phyloP scores from a whole-genome alignment of 176 grass and related monocot genomes.

The Aechmea fasciata region DNA sequence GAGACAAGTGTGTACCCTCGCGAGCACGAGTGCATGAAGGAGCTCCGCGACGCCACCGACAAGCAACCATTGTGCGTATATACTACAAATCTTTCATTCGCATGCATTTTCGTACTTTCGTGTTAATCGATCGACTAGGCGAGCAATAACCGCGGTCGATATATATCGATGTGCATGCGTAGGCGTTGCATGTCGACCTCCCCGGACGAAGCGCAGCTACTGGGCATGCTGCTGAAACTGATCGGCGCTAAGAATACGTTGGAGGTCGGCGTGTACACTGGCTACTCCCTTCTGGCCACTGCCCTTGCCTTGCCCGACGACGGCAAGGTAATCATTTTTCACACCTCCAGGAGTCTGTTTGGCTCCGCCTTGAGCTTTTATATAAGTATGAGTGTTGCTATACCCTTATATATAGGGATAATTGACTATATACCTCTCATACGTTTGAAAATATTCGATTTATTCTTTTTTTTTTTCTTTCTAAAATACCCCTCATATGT shows the following conservation, averaged over 20 bases:
- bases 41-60: constrained; percentile 64
- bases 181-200: not conserved
- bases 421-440: too few species aligned
- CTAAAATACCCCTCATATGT: too few species aligned
- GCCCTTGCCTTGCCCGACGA: not conserved
- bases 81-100: constrained; percentile 8
- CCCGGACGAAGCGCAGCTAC: not conserved
- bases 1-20: constrained; percentile 78
- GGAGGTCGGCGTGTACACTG: not conserved
- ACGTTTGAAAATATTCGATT: too few species aligned
- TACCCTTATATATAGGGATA: too few species aligned
- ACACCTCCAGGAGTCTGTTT: not conserved
- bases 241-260: not conserved
- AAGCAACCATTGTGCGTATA: constrained; percentile 55
- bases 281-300: not conserved
- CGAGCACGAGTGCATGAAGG: constrained; percentile 80
- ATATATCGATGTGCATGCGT: not conserved
- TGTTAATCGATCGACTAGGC: too few species aligned
- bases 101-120: not conserved
- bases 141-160: too few species aligned
- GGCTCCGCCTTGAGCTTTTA: too few species aligned
- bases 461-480: too few species aligned
- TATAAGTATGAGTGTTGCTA: too few species aligned
- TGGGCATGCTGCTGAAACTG: not conserved
- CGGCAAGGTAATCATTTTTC: not conserved